These are phyloP conservation scores for Tetrastigma voinierianum DNA, from an alignment of 164 flowering plant species.

Conservation along the genomic window DNA sequence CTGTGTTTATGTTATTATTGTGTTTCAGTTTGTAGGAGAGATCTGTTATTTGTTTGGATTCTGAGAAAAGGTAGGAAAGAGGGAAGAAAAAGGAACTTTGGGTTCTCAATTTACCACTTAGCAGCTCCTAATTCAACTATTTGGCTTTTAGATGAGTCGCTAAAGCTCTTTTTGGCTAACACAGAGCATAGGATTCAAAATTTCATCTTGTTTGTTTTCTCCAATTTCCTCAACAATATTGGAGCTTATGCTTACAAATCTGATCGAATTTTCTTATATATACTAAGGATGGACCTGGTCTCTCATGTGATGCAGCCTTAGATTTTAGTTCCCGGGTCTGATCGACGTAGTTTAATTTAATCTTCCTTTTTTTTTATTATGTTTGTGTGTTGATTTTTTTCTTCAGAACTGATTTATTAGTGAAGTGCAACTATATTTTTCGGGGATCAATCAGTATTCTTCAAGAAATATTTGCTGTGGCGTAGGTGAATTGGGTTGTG, in stretches of 20 bases:
- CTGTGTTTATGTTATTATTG: neutral
- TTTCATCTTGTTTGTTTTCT: neutral
- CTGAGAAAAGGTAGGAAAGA: neutral
- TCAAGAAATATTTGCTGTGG: too few species aligned
- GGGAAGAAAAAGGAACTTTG: neutral
- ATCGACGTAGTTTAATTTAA: neutral
- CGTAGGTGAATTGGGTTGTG: neutral
- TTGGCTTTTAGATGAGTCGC: too few species aligned
- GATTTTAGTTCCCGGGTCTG: neutral
- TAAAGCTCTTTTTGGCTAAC: too few species aligned
- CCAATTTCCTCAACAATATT: neutral
- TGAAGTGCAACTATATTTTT: neutral
- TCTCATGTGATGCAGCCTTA: neutral
- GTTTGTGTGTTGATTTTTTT: neutral
- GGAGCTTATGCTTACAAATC: neutral
- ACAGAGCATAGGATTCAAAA: too few species aligned
- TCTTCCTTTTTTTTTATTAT: too few species aligned
- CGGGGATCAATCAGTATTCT: neutral
- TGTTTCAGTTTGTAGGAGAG: neutral
- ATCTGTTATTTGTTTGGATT: conserved; percentile 8
- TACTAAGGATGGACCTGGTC: neutral
- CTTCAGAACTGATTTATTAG: neutral
- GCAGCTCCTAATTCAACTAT: too few species aligned
- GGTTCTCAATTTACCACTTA: neutral
- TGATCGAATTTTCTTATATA: neutral